Evolutionary conservation across 2,329 filamentous ascomycete genomes (phyloP).

Genomic region (Penicillium brevicompactum): DNA sequence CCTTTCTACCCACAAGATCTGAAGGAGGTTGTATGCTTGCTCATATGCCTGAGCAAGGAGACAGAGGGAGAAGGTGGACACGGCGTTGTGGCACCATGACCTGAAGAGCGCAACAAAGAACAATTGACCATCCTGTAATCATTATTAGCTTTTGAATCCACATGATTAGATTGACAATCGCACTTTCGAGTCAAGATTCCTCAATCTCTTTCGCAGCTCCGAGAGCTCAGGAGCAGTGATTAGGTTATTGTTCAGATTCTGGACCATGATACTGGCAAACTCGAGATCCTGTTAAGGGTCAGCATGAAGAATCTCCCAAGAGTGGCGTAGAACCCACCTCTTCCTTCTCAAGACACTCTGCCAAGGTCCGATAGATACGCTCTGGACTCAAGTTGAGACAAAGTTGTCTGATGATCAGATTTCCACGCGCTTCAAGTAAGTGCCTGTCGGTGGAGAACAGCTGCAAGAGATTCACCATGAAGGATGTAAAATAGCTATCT

Average conservation of each 20-base stretch:
- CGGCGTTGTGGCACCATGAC: slow-evolving; percentile 98
- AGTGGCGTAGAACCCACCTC: slow-evolving; percentile 52
- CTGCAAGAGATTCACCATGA: slow-evolving; percentile 95
- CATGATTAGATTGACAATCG: background rate
- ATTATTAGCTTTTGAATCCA: slow-evolving; percentile 18
- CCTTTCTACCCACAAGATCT: slow-evolving; percentile 77
- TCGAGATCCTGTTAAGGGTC: slow-evolving; percentile 70
- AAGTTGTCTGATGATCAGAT: slow-evolving; percentile 92
- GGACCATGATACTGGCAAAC: slow-evolving; percentile 99
- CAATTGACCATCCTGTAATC: slow-evolving; percentile 77
- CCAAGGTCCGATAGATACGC: slow-evolving; percentile 90
- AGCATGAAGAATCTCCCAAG: background rate
- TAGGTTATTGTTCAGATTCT: slow-evolving; percentile 98
- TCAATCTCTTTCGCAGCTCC: slow-evolving; percentile 83
- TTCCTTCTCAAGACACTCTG: slow-evolving; percentile 95
- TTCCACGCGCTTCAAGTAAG: slow-evolving; percentile 87
- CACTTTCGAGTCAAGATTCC: slow-evolving; percentile 86
- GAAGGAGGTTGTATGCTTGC: slow-evolving; percentile 91
- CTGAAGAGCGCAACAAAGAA: slow-evolving; percentile 94
- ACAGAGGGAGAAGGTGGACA: slow-evolving; percentile 95
- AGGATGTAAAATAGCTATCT: slow-evolving; percentile 95
- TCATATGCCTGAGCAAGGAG: slow-evolving; percentile 96
- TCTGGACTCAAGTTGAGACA: slow-evolving; percentile 92
- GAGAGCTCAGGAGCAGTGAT: slow-evolving; percentile 94
- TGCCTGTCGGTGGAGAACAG: slow-evolving; percentile 93